Evolutionary conservation across 164 flowering plant species (phyloP).

Genomic region (Tetracentron sinense): DNA sequence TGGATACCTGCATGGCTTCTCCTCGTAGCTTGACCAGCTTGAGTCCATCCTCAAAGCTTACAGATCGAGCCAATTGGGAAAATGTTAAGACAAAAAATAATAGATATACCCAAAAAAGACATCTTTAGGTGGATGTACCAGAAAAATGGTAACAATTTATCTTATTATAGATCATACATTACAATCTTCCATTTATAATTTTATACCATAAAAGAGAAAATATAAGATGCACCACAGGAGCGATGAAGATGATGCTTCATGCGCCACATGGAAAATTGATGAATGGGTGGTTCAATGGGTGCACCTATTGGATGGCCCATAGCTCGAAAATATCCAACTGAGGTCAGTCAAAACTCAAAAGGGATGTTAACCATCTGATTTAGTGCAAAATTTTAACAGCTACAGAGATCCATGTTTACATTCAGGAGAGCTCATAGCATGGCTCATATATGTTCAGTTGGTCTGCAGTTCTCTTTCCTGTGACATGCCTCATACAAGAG

Average conservation of each 20-base stretch:
- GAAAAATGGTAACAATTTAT: not conserved
- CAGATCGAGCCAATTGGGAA: not conserved
- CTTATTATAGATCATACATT: not conserved
- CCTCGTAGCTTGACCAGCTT: conserved; percentile 95
- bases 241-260: not conserved
- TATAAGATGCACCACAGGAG: too few species aligned
- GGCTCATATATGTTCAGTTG: not conserved
- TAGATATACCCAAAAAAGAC: too few species aligned
- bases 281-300: not conserved
- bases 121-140: too few species aligned
- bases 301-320: not conserved
- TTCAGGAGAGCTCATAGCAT: not conserved
- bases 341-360: not conserved
- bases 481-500: not conserved
- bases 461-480: too few species aligned
- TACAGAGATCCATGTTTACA: too few species aligned
- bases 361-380: not conserved
- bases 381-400: not conserved
- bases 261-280: not conserved
- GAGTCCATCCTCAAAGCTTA: conserved; percentile 97
- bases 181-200: not conserved
- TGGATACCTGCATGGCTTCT: conserved; percentile 97
- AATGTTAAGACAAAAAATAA: not conserved
- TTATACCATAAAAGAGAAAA: too few species aligned
- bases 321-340: not conserved